These are phyloP conservation scores for Penicillium bialowiezense DNA, from an alignment of 495 filamentous ascomycete species.

Conservation along the genomic window DNA sequence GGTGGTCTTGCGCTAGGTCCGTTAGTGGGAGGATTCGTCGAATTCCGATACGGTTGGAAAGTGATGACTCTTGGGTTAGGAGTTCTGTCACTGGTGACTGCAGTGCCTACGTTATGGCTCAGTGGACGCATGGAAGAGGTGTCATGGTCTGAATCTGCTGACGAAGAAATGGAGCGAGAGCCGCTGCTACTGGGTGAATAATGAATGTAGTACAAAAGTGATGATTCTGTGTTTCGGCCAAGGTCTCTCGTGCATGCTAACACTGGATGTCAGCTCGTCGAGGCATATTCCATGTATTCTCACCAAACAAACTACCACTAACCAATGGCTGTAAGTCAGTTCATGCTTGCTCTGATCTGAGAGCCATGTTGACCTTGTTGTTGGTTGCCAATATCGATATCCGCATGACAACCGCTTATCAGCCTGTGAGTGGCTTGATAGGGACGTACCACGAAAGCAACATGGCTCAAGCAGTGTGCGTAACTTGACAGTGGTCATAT, in stretches of 20 bases:
- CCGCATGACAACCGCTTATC: too few relatives aligned
- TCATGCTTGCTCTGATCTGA: too few relatives aligned
- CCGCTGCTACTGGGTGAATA: conserved; percentile 7
- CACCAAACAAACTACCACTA: not conserved
- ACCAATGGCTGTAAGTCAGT: too few relatives aligned
- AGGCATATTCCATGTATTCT: not conserved
- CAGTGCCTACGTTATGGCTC: conserved; percentile 19
- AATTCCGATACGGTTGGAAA: conserved; percentile 14
- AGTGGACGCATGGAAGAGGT: conserved; percentile 4
- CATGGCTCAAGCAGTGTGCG: not conserved
- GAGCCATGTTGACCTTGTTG: too few relatives aligned
- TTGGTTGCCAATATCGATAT: too few relatives aligned
- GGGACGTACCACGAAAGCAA: not conserved
- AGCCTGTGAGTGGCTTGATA: not conserved
- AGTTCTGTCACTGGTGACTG: conserved; percentile 18
- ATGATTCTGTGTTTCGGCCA: not conserved
- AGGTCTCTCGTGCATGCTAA: not conserved
- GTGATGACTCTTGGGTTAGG: conserved; percentile 20
- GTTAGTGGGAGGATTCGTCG: conserved; percentile 15
- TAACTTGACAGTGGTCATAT: conserved; percentile 1
- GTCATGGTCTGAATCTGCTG: conserved; percentile 5
- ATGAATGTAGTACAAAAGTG: not conserved
- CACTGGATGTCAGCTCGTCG: not conserved
- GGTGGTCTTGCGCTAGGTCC: conserved; percentile 17
- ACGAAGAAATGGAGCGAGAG: conserved; percentile 8